Base-by-base conservation (phyloP, 2,329 filamentous ascomycete genomes). In the Colletotrichum magnum region DNA sequence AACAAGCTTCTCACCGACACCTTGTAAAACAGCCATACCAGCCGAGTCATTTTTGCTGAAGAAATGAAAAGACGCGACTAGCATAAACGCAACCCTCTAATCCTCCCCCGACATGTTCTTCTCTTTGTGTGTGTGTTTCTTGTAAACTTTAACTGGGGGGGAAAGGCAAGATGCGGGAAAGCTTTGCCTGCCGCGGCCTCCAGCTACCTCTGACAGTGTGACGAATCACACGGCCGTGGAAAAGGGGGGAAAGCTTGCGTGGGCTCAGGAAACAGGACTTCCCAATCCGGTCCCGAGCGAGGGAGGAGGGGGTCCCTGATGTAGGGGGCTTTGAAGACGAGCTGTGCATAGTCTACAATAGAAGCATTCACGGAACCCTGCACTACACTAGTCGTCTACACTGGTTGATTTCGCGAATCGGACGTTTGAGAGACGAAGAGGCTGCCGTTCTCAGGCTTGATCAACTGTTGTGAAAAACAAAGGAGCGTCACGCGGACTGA, bases 1-100 rank as follows among this genome's bases (percentile, higher is more conserved):
- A 99, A 99, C 94, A 99, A 98, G 92, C 92, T 97, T 82, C 93
- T 99, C 81, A 95, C 89, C 77, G 96, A 99, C 86, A 89, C 92
- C 84, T 88, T 99, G 93, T 99, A 97, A 93, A 94, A 75, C 73
- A 63, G 68, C 72, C 54, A 26, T 41, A 43, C 41, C 53, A 36
- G 43, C 18, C 54, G 18, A 36, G 21, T 39, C 28, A 16, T 57
- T 58, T 58, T 41, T n/a, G 32, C 7, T 24, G 36, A 39, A 52
- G 56, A 50, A 28, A 68, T 53, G 60, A 64, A 53, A 48, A 36
- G 9, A 57, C 41, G 41, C 64, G 64, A 63, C 64, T 63, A 67
- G 64, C 64, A 48, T 32, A 54, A 54, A 59, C 43, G 26, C 47
- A 26, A 26, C 45, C 45, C 50, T 52, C 54, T 66, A 69, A 69